A percentile compares a stretch with the other conserved stretches of the same genome.
Evolutionary conservation across 2,329 filamentous ascomycete genomes (phyloP).

Genomic region (Hortaea sp.): DNA sequence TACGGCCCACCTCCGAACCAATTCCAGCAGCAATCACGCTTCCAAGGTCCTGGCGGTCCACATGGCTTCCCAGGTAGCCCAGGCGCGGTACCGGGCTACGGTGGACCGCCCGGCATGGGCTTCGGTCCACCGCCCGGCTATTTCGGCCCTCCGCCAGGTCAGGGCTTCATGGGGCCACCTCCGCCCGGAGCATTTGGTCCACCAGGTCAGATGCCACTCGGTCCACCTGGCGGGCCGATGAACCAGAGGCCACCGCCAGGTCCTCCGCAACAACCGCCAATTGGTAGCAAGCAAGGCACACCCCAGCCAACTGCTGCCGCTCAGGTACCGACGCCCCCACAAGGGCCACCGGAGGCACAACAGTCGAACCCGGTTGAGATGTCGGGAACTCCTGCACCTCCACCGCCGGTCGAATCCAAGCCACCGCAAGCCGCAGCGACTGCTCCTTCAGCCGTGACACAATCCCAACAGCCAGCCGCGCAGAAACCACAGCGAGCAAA

Average conservation of each 20-base stretch:
- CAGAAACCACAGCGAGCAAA: constrained; percentile 33
- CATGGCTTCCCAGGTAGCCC: constrained; percentile 36
- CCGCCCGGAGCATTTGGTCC: constrained; percentile 32
- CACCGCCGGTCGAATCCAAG: constrained; percentile 59
- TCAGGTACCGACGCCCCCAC: constrained; percentile 3
- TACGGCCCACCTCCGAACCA: constrained; percentile 24
- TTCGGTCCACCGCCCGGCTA: constrained; percentile 48
- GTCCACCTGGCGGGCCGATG: constrained; percentile 39
- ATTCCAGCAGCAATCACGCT: constrained; percentile 39
- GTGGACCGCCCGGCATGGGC: constrained; percentile 34
- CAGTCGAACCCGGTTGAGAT: constrained; percentile 24
- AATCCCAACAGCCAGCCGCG: constrained; percentile 23
- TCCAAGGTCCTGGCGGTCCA: constrained; percentile 32
- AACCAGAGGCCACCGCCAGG: constrained; percentile 31
- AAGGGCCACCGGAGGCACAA: constrained; percentile 12
- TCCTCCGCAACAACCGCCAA: constrained; percentile 36
- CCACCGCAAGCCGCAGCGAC: constrained; percentile 50
- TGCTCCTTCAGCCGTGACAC: constrained; percentile 37
- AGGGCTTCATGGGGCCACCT: constrained; percentile 45
- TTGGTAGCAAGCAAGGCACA: constrained; percentile 27
- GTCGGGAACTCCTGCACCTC: constrained; percentile 35
- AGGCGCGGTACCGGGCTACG: constrained; percentile 51
- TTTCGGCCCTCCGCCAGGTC: constrained; percentile 27
- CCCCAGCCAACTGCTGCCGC: constrained; percentile 14
- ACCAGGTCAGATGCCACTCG: constrained; percentile 40